Evolutionary conservation across 2,329 filamentous ascomycete genomes (phyloP).

Genomic region (Monosporascus sp.): DNA sequence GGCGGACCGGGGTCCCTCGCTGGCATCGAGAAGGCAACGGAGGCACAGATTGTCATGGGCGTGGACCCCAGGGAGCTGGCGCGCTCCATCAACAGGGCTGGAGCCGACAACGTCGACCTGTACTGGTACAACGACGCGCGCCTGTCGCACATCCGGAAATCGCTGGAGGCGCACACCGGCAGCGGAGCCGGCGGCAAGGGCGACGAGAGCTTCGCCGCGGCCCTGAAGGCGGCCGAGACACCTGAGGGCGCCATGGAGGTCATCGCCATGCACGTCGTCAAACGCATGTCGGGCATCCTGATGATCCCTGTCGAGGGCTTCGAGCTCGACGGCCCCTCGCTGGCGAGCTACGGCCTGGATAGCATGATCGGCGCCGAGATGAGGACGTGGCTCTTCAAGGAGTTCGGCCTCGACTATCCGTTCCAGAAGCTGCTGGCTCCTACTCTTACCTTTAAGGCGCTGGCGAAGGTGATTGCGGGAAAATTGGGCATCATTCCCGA

Average conservation of each 20-base stretch:
- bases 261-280: constrained; percentile 12
- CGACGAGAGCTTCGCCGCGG: constrained; percentile 7
- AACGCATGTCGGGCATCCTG: constrained; percentile 18
- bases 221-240: constrained; percentile 5
- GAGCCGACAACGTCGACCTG: constrained; percentile 6
- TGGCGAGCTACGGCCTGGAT: constrained; percentile 31
- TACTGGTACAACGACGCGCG: constrained; percentile 25
- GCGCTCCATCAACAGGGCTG: constrained; percentile 7
- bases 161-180: constrained; percentile 8
- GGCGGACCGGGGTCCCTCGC: neutral
- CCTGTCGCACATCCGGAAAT: constrained; percentile 14
- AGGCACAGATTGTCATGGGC: constrained; percentile 13
- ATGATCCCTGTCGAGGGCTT: constrained; percentile 15
- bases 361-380: constrained; percentile 33
- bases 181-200: constrained; percentile 1
- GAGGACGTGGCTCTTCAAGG: constrained; percentile 31
- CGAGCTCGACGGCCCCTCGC: constrained; percentile 14
- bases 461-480: constrained; percentile 7
- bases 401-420: constrained; percentile 32
- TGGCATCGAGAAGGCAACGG: neutral
- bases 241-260: constrained; percentile 1
- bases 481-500: constrained; percentile 5
- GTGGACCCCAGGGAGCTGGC: constrained; percentile 15
- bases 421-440: constrained; percentile 33
- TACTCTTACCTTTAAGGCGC: constrained; percentile 18